These are phyloP conservation scores for Wallacemonas sp. DNA, from an alignment of 208 protist species.

Conservation along the genomic window DNA sequence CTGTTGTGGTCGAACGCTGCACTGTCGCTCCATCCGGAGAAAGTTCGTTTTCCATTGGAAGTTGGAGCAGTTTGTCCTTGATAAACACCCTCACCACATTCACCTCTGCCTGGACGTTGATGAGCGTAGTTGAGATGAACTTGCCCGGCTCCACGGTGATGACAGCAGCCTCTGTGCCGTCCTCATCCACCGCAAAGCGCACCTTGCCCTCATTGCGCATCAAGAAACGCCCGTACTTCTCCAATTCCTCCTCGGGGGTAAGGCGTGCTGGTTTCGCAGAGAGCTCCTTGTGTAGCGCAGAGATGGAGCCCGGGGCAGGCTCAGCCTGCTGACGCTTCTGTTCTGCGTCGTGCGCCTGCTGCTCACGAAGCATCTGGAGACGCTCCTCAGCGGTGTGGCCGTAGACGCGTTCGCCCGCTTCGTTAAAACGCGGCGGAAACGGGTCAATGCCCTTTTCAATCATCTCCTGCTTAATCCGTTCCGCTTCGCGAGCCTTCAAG, in stretches of 20 bases:
- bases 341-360: conserved; percentile 56
- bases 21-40: conserved; percentile 53
- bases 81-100: conserved; percentile 87
- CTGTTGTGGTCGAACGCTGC: conserved; percentile 76
- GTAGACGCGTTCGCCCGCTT: conserved; percentile 89
- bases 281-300: conserved; percentile 67
- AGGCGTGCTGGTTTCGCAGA: conserved; percentile 38
- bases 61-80: conserved; percentile 94
- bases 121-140: conserved; percentile 94
- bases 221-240: conserved; percentile 86
- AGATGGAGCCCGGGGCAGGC: conserved; percentile 49
- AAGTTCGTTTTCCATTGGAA: conserved; percentile 89
- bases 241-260: conserved; percentile 85
- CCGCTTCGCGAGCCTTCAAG: conserved; percentile 46
- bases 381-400: conserved; percentile 90
- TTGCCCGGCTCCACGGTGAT: conserved; percentile 88
- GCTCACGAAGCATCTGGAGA: conserved; percentile 84
- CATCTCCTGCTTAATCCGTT: conserved; percentile 77
- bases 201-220: conserved; percentile 93
- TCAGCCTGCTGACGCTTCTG: conserved; percentile 35
- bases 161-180: conserved; percentile 44
- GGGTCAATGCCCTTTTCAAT: conserved; percentile 66
- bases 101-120: conserved; percentile 93
- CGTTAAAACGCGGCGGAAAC: conserved; percentile 84
- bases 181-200: conserved; percentile 78